A percentile compares a stretch with the other conserved stretches of the same genome.
These are phyloP conservation scores for Psilocybe cubensis DNA, from an alignment of 768 basidiomycete species.

Conservation along the genomic window DNA sequence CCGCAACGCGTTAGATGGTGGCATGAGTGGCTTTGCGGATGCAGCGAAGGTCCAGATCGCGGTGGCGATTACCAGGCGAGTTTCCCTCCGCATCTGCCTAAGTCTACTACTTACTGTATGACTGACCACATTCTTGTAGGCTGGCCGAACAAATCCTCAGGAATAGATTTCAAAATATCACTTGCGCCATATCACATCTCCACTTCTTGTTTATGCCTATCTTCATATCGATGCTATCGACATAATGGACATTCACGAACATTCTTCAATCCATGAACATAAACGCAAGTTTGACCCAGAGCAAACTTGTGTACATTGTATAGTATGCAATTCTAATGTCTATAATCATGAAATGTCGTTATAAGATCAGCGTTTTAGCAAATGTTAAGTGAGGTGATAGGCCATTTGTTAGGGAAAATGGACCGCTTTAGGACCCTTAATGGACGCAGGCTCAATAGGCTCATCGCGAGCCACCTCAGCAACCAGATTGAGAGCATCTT, in stretches of 20 bases:
- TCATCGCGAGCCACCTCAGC: background rate
- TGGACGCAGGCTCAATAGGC: background rate
- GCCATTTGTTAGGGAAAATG: constrained; percentile 30
- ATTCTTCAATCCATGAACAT: background rate
- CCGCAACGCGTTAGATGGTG: constrained; percentile 58
- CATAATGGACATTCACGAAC: background rate
- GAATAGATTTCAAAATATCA: constrained; percentile 35
- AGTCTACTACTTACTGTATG: background rate
- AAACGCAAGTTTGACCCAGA: background rate
- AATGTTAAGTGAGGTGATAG: no score
- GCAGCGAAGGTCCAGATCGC: constrained; percentile 72
- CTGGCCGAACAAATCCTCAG: constrained; percentile 74
- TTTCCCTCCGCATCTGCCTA: constrained; percentile 4
- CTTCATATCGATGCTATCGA: background rate
- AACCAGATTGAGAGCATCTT: background rate
- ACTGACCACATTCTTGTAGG: constrained; percentile 40
- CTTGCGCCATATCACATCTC: background rate
- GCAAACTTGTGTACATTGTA: background rate
- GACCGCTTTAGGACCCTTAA: constrained; percentile 23
- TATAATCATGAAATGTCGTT: background rate
- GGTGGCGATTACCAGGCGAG: constrained; percentile 74
- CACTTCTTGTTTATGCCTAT: background rate
- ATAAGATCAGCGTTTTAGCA: no score
- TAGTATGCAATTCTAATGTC: constrained; percentile 7
- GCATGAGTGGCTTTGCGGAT: constrained; percentile 88